Conservation (phyloP, 306 rosid genomes). For the Cucurbita maxima region DNA sequence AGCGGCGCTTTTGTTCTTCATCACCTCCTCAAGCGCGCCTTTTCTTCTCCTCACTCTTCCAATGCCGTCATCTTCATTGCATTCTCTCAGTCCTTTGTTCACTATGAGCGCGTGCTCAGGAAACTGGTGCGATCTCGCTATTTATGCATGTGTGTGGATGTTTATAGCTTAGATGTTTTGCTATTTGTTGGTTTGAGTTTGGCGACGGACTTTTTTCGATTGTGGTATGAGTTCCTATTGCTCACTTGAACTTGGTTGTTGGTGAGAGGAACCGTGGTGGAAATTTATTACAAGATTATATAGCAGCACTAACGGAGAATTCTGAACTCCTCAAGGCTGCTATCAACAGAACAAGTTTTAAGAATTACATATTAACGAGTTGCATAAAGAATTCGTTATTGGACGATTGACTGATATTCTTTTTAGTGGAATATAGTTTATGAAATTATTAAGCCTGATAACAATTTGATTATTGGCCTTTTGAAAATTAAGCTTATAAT, state of each 20-base stretch:
- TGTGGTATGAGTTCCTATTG: background rate
- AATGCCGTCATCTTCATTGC: conserved; percentile 54
- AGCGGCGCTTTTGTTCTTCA: conserved; percentile 77
- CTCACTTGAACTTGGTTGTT: background rate
- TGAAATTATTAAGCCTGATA: background rate
- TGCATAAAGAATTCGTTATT: background rate
- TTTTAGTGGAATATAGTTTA: background rate
- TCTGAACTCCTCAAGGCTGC: background rate
- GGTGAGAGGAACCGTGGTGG: background rate
- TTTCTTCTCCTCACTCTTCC: conserved; percentile 31
- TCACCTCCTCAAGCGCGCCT: conserved; percentile 56
- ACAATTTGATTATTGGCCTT: background rate
- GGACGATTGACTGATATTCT: background rate
- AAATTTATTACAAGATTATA: background rate
- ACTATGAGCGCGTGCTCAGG: conserved; percentile 72
- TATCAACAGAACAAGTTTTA: background rate
- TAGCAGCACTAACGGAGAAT: background rate
- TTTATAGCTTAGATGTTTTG: background rate
- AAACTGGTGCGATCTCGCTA: conserved; percentile 36
- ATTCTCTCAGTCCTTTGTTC: conserved; percentile 56
- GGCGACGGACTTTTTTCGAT: background rate
- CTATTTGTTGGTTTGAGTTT: background rate
- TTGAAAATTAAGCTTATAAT: background rate
- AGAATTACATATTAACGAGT: background rate
- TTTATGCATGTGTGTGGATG: background rate